Base-by-base conservation (phyloP, 768 basidiomycete species). In the Sistotremastrum suecicum region DNA sequence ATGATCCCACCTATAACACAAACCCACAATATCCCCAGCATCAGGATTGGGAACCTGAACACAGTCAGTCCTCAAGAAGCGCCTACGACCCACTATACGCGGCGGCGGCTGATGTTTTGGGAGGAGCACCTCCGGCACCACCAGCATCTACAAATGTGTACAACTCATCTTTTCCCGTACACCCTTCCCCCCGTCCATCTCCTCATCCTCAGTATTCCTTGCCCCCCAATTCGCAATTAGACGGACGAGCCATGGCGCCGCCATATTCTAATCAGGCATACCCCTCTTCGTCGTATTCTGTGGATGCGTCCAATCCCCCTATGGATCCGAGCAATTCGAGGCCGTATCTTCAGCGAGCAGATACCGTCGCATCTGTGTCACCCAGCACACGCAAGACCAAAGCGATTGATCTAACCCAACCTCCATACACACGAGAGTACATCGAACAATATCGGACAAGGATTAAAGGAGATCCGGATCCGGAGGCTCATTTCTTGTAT, bases 381-480 rank as follows among this genome's bases (percentile, higher is more conserved):
- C 70, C 70, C 12, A 70, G 72, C n/a, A 73, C 76, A 4, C 66
- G 71, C 44, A 83, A 80, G 63, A 78, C 74, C 48, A 88, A 87
- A 60, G 87, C 87, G 2, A 75, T 89, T 39, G 87, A 90, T 59
- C 66, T 89, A 48, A 76, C 69, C 36, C 74, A 83, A 0, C 87
- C 87, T 28, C 92, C 92, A 2, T 92, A 80, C 60, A 95, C 90
- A 11, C 92, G 90, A 59, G 83, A 91, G 55, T 95, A 92, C 58
- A 91, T 99, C 54, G 95, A 99, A 58, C 83, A 95, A 59, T 99
- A 99, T 65, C 86, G 95, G 12, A 83, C 85, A 47, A 80, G 95
- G 44, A 95, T 99, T 67, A 98, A 98, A 63, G 83, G 78, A 31
- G 95, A 99, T 62, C 92, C 92, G 2, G 95, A 99, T 60, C 94